phyloP scores from a whole-genome alignment of 2,329 filamentous ascomycete genomes.

The Colletotrichum cordylinicola region DNA sequence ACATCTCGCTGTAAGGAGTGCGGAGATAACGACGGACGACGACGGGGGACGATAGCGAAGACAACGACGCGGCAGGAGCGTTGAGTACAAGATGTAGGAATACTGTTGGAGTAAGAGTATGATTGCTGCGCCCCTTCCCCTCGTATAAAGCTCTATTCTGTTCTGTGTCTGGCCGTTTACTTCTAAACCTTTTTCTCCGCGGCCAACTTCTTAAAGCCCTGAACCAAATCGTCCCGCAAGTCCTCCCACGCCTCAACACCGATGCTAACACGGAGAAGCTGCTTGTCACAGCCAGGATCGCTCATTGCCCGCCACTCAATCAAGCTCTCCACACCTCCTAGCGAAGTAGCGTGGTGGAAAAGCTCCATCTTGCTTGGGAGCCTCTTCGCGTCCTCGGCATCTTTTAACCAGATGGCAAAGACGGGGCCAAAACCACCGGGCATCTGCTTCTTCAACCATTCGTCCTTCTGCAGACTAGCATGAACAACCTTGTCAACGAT shows the following conservation, averaged over 20 bases:
- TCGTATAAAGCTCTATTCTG: not conserved
- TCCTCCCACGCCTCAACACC: conserved; percentile 90
- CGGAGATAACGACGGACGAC: not conserved
- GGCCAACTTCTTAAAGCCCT: conserved; percentile 66
- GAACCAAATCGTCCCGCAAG: conserved; percentile 75
- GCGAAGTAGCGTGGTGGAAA: conserved; percentile 93
- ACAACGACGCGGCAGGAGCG: not conserved
- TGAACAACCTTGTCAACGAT: conserved; percentile 72
- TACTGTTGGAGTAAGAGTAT: not conserved
- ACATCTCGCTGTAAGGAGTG: conserved; percentile 31
- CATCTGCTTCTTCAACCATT: conserved; percentile 89
- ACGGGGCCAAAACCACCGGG: conserved; percentile 89
- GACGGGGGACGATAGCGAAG: not conserved
- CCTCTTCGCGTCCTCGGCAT: conserved; percentile 63
- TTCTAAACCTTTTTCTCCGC: conserved; percentile 28
- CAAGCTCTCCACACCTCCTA: conserved; percentile 93
- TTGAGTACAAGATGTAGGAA: not conserved
- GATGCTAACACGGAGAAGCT: conserved; percentile 80
- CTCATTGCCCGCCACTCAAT: conserved; percentile 97
- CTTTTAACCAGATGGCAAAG: conserved; percentile 75
- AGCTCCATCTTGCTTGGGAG: conserved; percentile 80
- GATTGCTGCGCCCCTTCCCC: not conserved
- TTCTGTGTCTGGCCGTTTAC: not conserved
- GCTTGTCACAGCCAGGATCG: conserved; percentile 74
- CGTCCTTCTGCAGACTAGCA: conserved; percentile 76